Percentiles rank a stretch among this genome's conserved stretches.
Conservation (phyloP, 306 rosid species). For the Alnus glutinosa region DNA sequence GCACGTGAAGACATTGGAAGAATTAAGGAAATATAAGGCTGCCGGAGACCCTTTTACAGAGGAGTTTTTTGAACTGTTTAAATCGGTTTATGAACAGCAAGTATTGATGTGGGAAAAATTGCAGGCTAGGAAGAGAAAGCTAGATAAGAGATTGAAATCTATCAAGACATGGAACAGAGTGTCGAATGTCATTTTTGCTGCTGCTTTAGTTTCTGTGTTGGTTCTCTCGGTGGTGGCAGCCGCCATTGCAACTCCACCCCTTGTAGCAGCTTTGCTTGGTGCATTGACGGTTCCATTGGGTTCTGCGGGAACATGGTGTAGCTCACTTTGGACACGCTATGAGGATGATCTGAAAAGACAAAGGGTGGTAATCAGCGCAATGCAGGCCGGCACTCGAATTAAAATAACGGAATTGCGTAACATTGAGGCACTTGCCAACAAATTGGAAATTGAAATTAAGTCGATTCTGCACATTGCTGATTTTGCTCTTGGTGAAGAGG, state of each 20-base stretch:
- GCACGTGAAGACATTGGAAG: constrained; percentile 60
- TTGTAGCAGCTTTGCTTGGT: constrained; percentile 58
- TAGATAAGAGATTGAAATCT: constrained; percentile 72
- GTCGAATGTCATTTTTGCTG: constrained; percentile 67
- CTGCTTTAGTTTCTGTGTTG: constrained; percentile 66
- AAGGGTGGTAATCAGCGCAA: constrained; percentile 52
- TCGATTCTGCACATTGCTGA: constrained; percentile 51
- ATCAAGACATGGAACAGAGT: constrained; percentile 63
- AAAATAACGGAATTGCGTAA: constrained; percentile 61
- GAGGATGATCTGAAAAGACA: constrained; percentile 51
- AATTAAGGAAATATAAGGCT: constrained; percentile 59
- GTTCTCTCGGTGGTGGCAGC: constrained; percentile 88
- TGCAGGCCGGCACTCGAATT: constrained; percentile 49
- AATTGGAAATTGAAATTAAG: constrained; percentile 47
- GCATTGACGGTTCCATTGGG: constrained; percentile 50
- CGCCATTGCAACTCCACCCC: constrained; percentile 72
- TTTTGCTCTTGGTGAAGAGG: constrained; percentile 74
- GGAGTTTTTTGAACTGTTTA: constrained; percentile 60
- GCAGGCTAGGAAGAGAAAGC: constrained; percentile 53
- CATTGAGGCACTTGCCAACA: constrained; percentile 48
- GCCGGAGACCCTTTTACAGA: constrained; percentile 74
- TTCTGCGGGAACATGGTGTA: constrained; percentile 84
- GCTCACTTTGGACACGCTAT: constrained; percentile 57
- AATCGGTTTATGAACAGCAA: constrained; percentile 51
- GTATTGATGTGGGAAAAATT: constrained; percentile 50